A percentile compares a stretch with the other conserved stretches of the same genome.
Evolutionary conservation across 2,329 filamentous ascomycete species (phyloP).

Genomic region (Onygenales sp.): DNA sequence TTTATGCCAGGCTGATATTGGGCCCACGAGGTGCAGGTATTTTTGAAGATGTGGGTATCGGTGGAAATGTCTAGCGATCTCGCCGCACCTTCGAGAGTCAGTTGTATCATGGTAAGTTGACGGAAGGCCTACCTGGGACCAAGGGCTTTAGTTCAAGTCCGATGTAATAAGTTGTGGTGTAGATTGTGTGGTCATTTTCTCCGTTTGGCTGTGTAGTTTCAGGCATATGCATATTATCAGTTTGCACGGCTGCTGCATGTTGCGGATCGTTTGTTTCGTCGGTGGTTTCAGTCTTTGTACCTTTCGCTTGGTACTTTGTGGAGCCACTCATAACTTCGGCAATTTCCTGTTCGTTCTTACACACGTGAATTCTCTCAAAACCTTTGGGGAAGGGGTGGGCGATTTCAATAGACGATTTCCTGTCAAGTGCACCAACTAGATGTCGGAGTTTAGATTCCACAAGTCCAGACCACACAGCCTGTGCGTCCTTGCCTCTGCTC

Average conservation of each 20-base stretch:
- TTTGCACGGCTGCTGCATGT: slow-evolving; percentile 39
- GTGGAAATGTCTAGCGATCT: slow-evolving; percentile 51
- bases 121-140: slow-evolving; percentile 52
- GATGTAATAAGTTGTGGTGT: slow-evolving; percentile 90
- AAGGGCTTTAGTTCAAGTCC: slow-evolving; percentile 71
- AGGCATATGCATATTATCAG: slow-evolving; percentile 30
- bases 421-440: slow-evolving; percentile 73
- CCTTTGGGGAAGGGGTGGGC: slow-evolving; percentile 91
- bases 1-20: slow-evolving; percentile 67
- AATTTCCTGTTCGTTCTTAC: slow-evolving; percentile 51
- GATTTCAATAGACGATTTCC: slow-evolving; percentile 66
- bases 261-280: slow-evolving; percentile 43
- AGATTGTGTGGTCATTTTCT: slow-evolving; percentile 48
- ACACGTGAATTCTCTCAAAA: slow-evolving; percentile 73
- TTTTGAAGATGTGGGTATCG: slow-evolving; percentile 79
- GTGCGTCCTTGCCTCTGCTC: slow-evolving; percentile 72
- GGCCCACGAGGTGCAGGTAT: slow-evolving; percentile 65
- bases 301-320: slow-evolving; percentile 49
- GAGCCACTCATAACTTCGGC: slow-evolving; percentile 54
- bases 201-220: slow-evolving; percentile 27
- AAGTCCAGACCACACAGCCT: slow-evolving; percentile 80
- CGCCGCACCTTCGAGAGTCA: slow-evolving; percentile 30
- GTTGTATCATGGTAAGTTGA: slow-evolving; percentile 15
- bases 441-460: slow-evolving; percentile 89
- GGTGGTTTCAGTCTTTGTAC: slow-evolving; percentile 42